Evolutionary conservation across 805 yeast genomes (phyloP), one percentile per base, ranked within the genome.

Genomic region (Wickerhamiella nectarea): DNA sequence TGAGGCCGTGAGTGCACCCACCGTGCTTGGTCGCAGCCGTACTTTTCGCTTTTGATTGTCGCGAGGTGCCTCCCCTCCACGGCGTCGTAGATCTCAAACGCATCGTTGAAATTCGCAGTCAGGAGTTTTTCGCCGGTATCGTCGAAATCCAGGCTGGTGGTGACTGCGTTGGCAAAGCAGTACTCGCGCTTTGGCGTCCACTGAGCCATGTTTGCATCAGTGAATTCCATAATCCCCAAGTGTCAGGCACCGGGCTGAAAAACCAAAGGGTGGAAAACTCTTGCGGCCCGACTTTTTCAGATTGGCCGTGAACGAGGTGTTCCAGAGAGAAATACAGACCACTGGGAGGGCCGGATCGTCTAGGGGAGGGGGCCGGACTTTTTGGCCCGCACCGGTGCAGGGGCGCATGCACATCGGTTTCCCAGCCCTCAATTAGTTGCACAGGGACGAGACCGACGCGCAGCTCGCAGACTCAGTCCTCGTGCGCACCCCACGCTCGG

Each of bases 21-120:
- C 37, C 76, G 69, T 2, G 95, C 95, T 31, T 83, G 62, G 55
- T 84, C 86, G 46, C 86, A 82, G 1, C 98, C 98, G 54, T 91
- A 91, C 57, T 91, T 91, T 63, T 86, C 87, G 22, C 91, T 78
- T 47, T 74, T 78, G 7, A 83, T 71, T 3, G 85, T 74, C 52
- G 78, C 81, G 36, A 47, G 49, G 45, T 57, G 61, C n/a, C 55
- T 67, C 5, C 95, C 96, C 2, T 58, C 46, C 47, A 71, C 70
- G n/a, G 71, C 66, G 61, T 89, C 94, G 59, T 85, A 89, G 15
- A 91, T 64, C 54, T 85, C 93, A 53, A 91, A 76, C 20, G 81
- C 69, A 56, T 84, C 89, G 62, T 83, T 93, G 6, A 77, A 75
- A 3, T 94, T 85, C 0, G 91, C 67, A 1, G 93, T 71, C 26